Base-by-base conservation (phyloP, 768 basidiomycete genomes). In the Russula sp. region DNA sequence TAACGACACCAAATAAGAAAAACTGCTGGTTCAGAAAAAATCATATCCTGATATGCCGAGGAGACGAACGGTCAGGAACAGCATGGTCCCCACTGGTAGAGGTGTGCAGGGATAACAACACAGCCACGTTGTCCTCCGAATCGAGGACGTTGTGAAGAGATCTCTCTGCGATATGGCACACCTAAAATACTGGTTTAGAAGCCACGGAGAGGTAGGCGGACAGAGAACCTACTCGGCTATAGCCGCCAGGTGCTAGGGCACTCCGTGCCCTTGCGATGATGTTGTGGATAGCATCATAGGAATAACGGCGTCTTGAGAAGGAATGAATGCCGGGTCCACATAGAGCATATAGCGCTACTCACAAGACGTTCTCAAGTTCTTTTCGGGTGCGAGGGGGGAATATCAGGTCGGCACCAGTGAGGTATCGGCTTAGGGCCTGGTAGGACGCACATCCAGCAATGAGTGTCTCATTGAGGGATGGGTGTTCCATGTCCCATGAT, bases 371-470 rank as follows among this genome's bases (percentile, higher is more conserved):
- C 73, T 89, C 85, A 45, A 93, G 82, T 68, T 91, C 87, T 55
- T 70, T 72, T 65, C 81, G 79, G 16, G 82, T 84, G 39, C 83
- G 79, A 18, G 91, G 91, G 9, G 85, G 70, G 56, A 91, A 79
- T 69, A 87, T 85, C 3, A 93, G 75, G 75, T 91, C 88, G 55
- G 82, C 79, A 35, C 87, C 89, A 47, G 78, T 77, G 53, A 91
- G 80, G 68, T 84, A 92, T 58, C 89, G 86, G 68, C 82, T 82
- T 69, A 92, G 84, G 3, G 89, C 87, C 66, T 86, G 80, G 74
- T 92, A 92, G 5, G 89, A 85, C n/a, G 90, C 88, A 68, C 84
- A 88, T 22, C 85, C 83, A 1, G 89, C 86, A 47, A 91, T 82
- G 61, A 91, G 80, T 2, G 83, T 83, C 73, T 91, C 88, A 75